phyloP scores from a whole-genome alignment of 257 asterid genomes.

The Marsdenia floribunda region DNA sequence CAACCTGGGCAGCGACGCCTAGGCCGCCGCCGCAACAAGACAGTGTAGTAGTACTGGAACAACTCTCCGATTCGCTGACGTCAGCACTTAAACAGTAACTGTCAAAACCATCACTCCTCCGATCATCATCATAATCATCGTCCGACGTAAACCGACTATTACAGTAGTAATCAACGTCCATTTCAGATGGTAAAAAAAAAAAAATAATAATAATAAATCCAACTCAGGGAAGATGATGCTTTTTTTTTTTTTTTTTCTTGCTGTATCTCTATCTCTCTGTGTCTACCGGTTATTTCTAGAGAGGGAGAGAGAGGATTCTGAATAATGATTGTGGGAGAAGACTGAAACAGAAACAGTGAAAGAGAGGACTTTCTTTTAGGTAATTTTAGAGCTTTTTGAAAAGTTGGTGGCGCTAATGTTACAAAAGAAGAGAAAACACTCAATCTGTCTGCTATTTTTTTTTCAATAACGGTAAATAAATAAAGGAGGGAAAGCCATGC shows the following conservation, averaged over 20 bases:
- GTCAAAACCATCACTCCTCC: conserved; percentile 42
- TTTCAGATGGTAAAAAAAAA: not conserved
- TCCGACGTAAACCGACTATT: not conserved
- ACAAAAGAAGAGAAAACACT: not conserved
- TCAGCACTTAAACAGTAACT: conserved; percentile 85
- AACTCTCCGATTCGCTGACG: conserved; percentile 87
- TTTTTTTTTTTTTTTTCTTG: no score
- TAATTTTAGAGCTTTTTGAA: conserved; percentile 1
- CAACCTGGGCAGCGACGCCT: conserved; percentile 17
- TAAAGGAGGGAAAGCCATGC: no score
- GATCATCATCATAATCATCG: conserved; percentile 23
- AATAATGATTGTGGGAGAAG: not conserved
- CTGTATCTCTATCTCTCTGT: not conserved
- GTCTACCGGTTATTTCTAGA: not conserved
- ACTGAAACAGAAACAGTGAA: not conserved
- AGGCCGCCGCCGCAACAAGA: conserved; percentile 24
- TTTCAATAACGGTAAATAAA: not conserved
- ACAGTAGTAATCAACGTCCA: conserved; percentile 1
- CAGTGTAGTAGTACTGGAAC: conserved; percentile 50
- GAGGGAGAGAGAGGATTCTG: not conserved
- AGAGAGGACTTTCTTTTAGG: no score
- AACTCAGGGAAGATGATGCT: not conserved
- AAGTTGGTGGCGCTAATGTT: not conserved
- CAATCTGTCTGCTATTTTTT: not conserved
- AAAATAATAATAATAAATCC: not conserved